These are phyloP conservation scores for Hsuehochloa calcarea DNA, from an alignment of 176 grass and related monocot species.

Conservation along the genomic window DNA sequence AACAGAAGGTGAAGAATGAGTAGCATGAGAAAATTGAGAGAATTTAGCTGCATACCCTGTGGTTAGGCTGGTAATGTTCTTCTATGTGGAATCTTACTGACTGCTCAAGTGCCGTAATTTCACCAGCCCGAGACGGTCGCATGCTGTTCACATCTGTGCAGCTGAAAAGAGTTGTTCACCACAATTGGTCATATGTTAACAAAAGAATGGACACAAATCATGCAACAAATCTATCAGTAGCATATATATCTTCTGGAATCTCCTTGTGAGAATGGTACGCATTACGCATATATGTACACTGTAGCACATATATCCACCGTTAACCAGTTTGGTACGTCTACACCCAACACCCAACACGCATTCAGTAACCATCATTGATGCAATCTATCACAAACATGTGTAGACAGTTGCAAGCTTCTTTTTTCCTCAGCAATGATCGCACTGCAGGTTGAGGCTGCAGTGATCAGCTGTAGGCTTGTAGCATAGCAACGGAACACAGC, in stretches of 20 bases:
- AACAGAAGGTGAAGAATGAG: neutral
- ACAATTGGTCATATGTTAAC: neutral
- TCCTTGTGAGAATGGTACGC: neutral
- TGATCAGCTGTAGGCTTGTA: neutral
- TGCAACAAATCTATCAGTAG: neutral
- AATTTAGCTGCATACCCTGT: slow-evolving; percentile 38
- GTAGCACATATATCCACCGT: neutral
- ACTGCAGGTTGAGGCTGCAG: no score
- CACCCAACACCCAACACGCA: neutral
- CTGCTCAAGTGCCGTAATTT: slow-evolving; percentile 20
- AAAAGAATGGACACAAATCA: neutral
- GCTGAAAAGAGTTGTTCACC: neutral
- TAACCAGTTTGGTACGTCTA: neutral
- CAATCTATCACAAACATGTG: neutral
- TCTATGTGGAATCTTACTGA: slow-evolving; percentile 18
- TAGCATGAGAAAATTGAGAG: neutral
- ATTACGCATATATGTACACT: neutral
- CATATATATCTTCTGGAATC: neutral
- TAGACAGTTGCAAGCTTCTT: no score
- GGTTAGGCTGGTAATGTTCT: neutral
- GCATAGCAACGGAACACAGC: neutral
- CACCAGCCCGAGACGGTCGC: slow-evolving; percentile 21
- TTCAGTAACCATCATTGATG: slow-evolving; percentile 18
- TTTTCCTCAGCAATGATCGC: no score
- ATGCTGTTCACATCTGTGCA: slow-evolving; percentile 25